A percentile compares a stretch with the other conserved stretches of the same genome.
Conservation (phyloP, 2,329 filamentous ascomycete species). For the Arthrobotrys entomopaga region DNA sequence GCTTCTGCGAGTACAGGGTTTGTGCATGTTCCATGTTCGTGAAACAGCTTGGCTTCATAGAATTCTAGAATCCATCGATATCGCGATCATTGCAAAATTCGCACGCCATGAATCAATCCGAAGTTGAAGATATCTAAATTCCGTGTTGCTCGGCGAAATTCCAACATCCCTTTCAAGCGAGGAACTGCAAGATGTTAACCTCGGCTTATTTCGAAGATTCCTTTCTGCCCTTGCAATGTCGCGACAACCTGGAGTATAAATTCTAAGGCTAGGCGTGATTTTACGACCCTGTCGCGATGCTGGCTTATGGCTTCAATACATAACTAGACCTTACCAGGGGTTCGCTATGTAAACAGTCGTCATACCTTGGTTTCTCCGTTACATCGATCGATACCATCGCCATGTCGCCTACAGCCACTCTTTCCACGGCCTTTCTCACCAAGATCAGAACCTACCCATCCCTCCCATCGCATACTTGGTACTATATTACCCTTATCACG, state of each 20-base stretch:
- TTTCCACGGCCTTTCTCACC: constrained; percentile 63
- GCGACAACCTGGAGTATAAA: neutral
- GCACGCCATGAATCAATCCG: no score
- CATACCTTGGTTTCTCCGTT: neutral
- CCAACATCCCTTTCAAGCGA: constrained; percentile 28
- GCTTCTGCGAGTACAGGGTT: no score
- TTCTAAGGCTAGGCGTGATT: neutral
- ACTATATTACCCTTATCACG: constrained; percentile 65
- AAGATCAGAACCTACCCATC: constrained; percentile 63
- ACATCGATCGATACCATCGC: neutral
- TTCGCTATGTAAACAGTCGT: neutral
- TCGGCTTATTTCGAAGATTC: constrained; percentile 11
- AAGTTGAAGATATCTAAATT: no score
- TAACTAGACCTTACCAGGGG: neutral
- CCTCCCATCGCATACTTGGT: constrained; percentile 66
- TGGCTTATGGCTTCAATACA: neutral
- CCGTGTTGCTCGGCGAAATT: constrained; percentile 7
- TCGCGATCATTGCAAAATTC: no score
- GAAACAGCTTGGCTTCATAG: no score
- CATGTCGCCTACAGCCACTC: constrained; percentile 26
- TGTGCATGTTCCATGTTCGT: no score
- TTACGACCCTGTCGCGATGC: neutral
- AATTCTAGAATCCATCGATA: no score
- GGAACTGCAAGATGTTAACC: constrained; percentile 3
- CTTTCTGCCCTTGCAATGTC: neutral